These are phyloP conservation scores for Podaxis pistillaris DNA, from an alignment of 768 basidiomycete genomes.

Conservation along the genomic window DNA sequence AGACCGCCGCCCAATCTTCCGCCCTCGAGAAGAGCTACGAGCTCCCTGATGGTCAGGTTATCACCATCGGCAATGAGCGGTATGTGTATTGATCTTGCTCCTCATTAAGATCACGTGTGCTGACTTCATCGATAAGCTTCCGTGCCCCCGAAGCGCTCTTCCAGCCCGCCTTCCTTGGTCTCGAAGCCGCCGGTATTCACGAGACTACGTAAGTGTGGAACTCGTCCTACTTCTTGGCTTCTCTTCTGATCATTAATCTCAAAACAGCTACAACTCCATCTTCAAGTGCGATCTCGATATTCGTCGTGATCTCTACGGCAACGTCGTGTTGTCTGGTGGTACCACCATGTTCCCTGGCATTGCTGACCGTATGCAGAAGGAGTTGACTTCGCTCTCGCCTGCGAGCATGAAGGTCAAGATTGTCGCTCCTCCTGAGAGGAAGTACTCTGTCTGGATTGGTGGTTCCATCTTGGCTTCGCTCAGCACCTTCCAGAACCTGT, in stretches of 20 bases:
- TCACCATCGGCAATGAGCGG: slow-evolving; percentile 92
- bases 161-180: slow-evolving; percentile 88
- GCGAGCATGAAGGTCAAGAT: slow-evolving; percentile 96
- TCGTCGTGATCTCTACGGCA: slow-evolving; percentile 77
- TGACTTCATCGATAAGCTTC: slow-evolving; percentile 62
- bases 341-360: slow-evolving; percentile 98
- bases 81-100: slow-evolving; percentile 57
- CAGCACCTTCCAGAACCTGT: slow-evolving; percentile 95
- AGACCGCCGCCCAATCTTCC: slow-evolving; percentile 86
- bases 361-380: slow-evolving; percentile 94
- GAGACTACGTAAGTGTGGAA: slow-evolving; percentile 68
- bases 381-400: slow-evolving; percentile 80
- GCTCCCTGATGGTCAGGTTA: slow-evolving; percentile 90
- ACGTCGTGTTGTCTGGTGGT: slow-evolving; percentile 86
- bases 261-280: slow-evolving; percentile 71
- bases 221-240: neutral
- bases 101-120: slow-evolving; percentile 45
- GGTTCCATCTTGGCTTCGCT: slow-evolving; percentile 85
- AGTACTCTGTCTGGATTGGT: slow-evolving; percentile 96
- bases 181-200: slow-evolving; percentile 89
- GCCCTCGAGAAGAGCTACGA: slow-evolving; percentile 93
- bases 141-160: slow-evolving; percentile 93
- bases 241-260: slow-evolving; percentile 8
- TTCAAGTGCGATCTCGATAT: slow-evolving; percentile 87
- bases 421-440: slow-evolving; percentile 89